Evolutionary conservation across 2,329 filamentous ascomycete species (phyloP).

Genomic region (Arachnomyces sp.): DNA sequence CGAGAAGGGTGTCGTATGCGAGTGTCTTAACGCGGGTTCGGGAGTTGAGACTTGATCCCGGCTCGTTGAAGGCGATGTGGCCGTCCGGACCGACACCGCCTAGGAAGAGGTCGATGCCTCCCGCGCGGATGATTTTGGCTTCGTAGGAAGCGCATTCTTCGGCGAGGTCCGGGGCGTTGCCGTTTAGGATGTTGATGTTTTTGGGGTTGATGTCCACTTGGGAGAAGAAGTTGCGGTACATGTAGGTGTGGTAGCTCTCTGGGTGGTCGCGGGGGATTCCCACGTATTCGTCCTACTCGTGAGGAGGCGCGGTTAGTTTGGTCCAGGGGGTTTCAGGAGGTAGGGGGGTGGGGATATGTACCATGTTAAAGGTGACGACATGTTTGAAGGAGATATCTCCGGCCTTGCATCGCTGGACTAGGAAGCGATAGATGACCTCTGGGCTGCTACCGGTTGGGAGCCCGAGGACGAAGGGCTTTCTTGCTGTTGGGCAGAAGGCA

Average conservation of each 20-base stretch:
- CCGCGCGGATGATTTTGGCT: conserved; percentile 61
- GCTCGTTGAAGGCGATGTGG: conserved; percentile 87
- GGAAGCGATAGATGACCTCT: conserved; percentile 64
- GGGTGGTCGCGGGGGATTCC: conserved; percentile 73
- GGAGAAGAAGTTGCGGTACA: conserved; percentile 89
- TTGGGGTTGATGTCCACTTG: conserved; percentile 71
- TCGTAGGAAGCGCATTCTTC: conserved; percentile 74
- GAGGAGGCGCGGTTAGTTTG: too few species aligned
- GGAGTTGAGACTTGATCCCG: conserved; percentile 67
- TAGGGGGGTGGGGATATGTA: conserved; percentile 30
- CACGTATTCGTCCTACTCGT: conserved; percentile 87
- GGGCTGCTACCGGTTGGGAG: conserved; percentile 78
- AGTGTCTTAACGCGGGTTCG: conserved; percentile 79
- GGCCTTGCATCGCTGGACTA: conserved; percentile 48
- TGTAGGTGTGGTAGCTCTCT: conserved; percentile 83
- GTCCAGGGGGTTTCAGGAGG: background rate
- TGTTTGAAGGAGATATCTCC: conserved; percentile 69
- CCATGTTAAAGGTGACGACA: conserved; percentile 91
- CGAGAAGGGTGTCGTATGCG: conserved; percentile 76
- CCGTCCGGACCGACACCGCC: conserved; percentile 79
- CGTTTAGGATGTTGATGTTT: conserved; percentile 78
- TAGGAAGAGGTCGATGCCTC: conserved; percentile 78
- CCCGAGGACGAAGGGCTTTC: conserved; percentile 71
- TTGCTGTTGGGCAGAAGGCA: conserved; percentile 61
- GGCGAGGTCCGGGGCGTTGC: conserved; percentile 66